These are phyloP conservation scores for Microthyrium microscopicum DNA, from an alignment of 2,329 filamentous ascomycete genomes.

Conservation along the genomic window DNA sequence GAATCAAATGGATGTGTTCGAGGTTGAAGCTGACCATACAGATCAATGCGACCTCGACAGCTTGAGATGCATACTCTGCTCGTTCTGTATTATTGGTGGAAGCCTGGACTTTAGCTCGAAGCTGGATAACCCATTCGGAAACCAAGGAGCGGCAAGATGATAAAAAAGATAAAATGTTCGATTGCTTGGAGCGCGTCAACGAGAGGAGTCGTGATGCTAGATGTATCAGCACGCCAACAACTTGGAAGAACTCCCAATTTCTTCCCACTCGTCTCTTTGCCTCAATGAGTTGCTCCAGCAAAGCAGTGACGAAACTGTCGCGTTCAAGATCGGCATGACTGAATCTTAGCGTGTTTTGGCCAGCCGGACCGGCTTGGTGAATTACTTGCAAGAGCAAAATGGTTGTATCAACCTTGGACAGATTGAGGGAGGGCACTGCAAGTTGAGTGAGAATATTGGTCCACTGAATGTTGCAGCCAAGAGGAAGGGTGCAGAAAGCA, in stretches of 20 bases:
- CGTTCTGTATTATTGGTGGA: too few relatives aligned
- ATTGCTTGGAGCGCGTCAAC: too few relatives aligned
- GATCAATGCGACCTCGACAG: too few relatives aligned
- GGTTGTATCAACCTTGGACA: conserved; percentile 36
- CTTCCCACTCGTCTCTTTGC: background rate
- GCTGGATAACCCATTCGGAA: too few relatives aligned
- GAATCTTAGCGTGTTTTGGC: background rate
- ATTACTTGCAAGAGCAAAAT: conserved; percentile 31
- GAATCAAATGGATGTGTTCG: too few relatives aligned
- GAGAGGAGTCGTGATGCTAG: background rate
- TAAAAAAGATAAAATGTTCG: too few relatives aligned
- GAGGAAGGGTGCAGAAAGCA: conserved; percentile 31
- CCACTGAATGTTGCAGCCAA: conserved; percentile 31
- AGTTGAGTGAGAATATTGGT: conserved; percentile 32
- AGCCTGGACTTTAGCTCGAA: too few relatives aligned
- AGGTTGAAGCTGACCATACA: too few relatives aligned
- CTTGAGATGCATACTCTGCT: too few relatives aligned
- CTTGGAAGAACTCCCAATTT: background rate
- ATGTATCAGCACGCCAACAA: background rate
- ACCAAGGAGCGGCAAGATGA: too few relatives aligned
- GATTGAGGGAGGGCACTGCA: conserved; percentile 39
- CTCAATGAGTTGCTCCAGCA: background rate
- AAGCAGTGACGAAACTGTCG: background rate
- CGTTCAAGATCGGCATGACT: background rate
- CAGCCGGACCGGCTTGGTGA: conserved; percentile 37